A percentile compares a stretch with the other conserved stretches of the same genome.
Evolutionary conservation across 768 basidiomycete genomes (phyloP).

Genomic region (Chalciporus sphaerocephalus): DNA sequence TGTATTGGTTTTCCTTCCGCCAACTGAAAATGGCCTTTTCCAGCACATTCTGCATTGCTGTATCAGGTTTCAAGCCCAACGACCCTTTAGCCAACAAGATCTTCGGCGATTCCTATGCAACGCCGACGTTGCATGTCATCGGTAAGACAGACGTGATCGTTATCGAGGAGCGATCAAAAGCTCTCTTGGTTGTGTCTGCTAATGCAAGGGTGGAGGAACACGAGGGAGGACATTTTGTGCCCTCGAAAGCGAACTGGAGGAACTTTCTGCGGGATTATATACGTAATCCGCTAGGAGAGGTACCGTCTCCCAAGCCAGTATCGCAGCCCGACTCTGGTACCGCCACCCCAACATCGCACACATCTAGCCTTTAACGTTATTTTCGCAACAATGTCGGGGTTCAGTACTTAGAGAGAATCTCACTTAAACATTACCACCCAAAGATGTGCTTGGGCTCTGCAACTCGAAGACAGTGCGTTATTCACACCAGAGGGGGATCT

Average conservation of each 20-base stretch:
- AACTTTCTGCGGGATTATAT: constrained; percentile 70
- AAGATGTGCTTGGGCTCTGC: too few relatives aligned
- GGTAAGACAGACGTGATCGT: constrained; percentile 79
- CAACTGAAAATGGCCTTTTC: not conserved
- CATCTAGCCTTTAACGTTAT: constrained; percentile 2
- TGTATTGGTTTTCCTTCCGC: not conserved
- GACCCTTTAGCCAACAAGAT: constrained; percentile 46
- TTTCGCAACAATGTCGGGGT: too few relatives aligned
- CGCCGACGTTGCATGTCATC: constrained; percentile 73
- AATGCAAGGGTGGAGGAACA: constrained; percentile 69
- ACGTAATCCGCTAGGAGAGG: constrained; percentile 42
- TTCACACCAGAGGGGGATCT: too few relatives aligned
- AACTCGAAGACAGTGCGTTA: too few relatives aligned
- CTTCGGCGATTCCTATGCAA: constrained; percentile 51
- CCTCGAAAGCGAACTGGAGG: constrained; percentile 72
- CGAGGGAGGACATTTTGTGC: constrained; percentile 82
- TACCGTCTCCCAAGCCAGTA: constrained; percentile 41
- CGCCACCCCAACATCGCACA: constrained; percentile 37
- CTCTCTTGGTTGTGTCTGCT: constrained; percentile 50
- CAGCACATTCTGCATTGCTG: constrained; percentile 72
- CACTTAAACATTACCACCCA: too few relatives aligned
- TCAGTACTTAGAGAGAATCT: too few relatives aligned
- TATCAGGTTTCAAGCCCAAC: constrained; percentile 62
- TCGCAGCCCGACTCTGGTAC: constrained; percentile 45
- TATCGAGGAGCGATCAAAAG: constrained; percentile 58